Evolutionary conservation across 306 rosid genomes (phyloP).

Genomic region (Cucurbita moschata): DNA sequence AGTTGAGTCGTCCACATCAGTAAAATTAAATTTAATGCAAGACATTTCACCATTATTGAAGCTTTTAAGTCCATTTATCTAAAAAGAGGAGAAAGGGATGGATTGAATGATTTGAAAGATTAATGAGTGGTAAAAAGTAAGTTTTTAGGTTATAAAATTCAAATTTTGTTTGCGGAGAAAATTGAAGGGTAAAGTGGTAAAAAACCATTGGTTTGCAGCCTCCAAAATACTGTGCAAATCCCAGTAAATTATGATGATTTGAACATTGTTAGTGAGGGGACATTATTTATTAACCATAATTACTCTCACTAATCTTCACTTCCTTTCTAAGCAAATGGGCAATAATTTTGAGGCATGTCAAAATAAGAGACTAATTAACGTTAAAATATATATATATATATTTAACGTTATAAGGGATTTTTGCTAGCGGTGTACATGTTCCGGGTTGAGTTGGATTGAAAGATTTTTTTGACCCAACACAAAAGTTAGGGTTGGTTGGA

Average conservation of each 20-base stretch:
- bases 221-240: not conserved
- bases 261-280: not conserved
- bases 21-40: no score
- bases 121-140: not conserved
- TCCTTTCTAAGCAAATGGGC: not conserved
- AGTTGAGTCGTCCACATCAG: no score
- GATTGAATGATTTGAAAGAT: not conserved
- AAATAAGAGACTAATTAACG: not conserved
- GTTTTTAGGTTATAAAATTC: not conserved
- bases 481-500: no score
- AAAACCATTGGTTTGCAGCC: not conserved
- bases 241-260: not conserved
- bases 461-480: no score
- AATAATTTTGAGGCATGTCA: not conserved
- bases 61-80: not conserved
- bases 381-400: no score
- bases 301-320: constrained; percentile 3
- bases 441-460: no score
- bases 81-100: not conserved
- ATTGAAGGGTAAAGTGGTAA: not conserved
- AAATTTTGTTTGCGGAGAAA: not conserved
- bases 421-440: no score
- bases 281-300: not conserved
- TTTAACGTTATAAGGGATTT: no score
- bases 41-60: not conserved